phyloP scores from a whole-genome alignment of 306 rosid species.

The Corylus americana region DNA sequence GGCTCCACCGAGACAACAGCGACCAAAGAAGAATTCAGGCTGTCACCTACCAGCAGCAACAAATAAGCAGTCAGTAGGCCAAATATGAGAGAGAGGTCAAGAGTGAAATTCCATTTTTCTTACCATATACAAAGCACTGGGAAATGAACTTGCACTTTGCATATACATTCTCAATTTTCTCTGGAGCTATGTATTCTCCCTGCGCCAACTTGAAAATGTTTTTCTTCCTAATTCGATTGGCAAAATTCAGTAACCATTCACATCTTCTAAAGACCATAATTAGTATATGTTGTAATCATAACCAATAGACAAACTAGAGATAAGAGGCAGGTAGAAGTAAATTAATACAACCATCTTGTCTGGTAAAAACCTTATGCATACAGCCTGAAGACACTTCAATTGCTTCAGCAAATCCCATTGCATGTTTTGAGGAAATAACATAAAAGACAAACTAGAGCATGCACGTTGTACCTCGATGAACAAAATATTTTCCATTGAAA shows the following conservation, averaged over 20 bases:
- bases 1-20: slow-evolving; percentile 80
- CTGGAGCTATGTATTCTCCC: slow-evolving; percentile 99
- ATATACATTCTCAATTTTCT: slow-evolving; percentile 93
- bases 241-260: slow-evolving; percentile 2
- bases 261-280: not conserved
- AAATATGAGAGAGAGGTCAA: not conserved
- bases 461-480: not conserved
- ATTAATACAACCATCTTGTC: not conserved
- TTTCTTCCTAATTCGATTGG: slow-evolving; percentile 71
- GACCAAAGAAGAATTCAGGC: slow-evolving; percentile 84
- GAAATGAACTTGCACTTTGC: slow-evolving; percentile 83
- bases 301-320: not conserved
- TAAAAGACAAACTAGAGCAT: not conserved
- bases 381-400: not conserved
- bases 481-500: not conserved
- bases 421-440: not conserved
- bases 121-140: slow-evolving; percentile 92
- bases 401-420: not conserved
- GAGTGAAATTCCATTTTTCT: slow-evolving; percentile 36
- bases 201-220: slow-evolving; percentile 99
- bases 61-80: slow-evolving; percentile 35
- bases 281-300: not conserved
- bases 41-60: slow-evolving; percentile 65
- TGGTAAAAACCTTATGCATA: not conserved
- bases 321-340: not conserved